A percentile compares a stretch with the other conserved stretches of the same genome.
Evolutionary conservation across 176 grass and related monocot species (phyloP).

Genomic region (Avena eriantha): DNA sequence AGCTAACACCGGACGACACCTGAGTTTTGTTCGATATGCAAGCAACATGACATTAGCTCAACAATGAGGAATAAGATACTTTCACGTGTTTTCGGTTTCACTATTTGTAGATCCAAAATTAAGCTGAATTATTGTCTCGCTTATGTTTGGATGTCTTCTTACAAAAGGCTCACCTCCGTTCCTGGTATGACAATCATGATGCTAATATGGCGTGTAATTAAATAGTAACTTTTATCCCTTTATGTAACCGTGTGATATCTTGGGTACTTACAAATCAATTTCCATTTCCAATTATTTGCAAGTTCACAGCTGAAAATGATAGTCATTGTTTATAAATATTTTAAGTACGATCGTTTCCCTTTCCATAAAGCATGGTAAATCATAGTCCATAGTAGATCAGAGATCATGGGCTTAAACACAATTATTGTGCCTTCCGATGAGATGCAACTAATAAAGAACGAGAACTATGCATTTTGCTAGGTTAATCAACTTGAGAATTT

Average conservation of each 20-base stretch:
- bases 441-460: not conserved
- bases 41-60: not conserved
- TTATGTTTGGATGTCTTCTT: slow-evolving; percentile 51
- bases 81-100: not conserved
- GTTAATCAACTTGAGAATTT: not conserved
- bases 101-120: not conserved
- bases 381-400: not conserved
- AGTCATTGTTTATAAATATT: too few relatives aligned
- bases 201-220: slow-evolving; percentile 37
- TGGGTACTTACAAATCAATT: not conserved
- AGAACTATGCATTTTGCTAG: not conserved
- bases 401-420: not conserved
- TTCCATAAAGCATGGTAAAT: not conserved
- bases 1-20: not conserved
- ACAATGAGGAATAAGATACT: not conserved
- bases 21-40: not conserved
- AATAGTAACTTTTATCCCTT: too few relatives aligned
- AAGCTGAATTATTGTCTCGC: not conserved
- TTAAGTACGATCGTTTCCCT: too few relatives aligned
- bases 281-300: too few relatives aligned
- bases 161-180: slow-evolving; percentile 57
- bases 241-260: too few relatives aligned
- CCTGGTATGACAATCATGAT: slow-evolving; percentile 72
- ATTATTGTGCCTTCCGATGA: not conserved
- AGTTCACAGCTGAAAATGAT: too few relatives aligned